Conservation (phyloP, 1,284 basidiomycete species). For the Agroathelia rolfsii region DNA sequence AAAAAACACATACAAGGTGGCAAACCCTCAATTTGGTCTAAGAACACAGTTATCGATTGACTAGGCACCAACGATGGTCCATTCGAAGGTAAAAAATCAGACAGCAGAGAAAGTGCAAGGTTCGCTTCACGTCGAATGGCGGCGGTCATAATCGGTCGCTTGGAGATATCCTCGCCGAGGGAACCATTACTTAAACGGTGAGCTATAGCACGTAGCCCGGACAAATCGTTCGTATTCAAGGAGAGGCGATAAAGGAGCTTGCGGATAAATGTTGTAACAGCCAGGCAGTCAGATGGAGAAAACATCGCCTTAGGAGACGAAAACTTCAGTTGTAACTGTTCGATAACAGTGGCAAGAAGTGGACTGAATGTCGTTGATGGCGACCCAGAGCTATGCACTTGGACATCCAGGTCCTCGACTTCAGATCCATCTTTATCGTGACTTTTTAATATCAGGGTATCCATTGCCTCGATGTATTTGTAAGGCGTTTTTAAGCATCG, state of each 20-base stretch:
- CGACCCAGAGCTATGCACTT: conserved; percentile 2
- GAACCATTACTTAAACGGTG: conserved; percentile 25
- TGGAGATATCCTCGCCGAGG: conserved; percentile 16
- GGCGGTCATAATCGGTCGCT: conserved; percentile 27
- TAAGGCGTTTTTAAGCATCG: conserved; percentile 83
- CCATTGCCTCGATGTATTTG: conserved; percentile 73
- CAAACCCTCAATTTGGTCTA: conserved; percentile 30
- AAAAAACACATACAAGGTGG: conserved; percentile 28
- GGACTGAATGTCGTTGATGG: conserved; percentile 53
- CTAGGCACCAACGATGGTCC: no score
- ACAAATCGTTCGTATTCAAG: conserved; percentile 38
- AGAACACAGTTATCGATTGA: conserved; percentile 23
- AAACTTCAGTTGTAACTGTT: conserved; percentile 64
- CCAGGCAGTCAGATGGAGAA: conserved; percentile 48
- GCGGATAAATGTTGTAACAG: conserved; percentile 52
- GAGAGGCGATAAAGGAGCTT: conserved; percentile 49
- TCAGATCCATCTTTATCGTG: conserved; percentile 14
- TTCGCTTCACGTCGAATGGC: conserved; percentile 38
- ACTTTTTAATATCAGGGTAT: conserved; percentile 17
- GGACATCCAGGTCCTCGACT: conserved; percentile 2
- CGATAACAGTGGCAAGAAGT: conserved; percentile 65
- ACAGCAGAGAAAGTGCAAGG: no score
- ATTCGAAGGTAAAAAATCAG: no score
- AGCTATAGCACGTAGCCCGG: conserved; percentile 25
- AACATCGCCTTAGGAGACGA: conserved; percentile 41